Evolutionary conservation across 345 rosid genomes (phyloP), one percentile per base, ranked within the genome.

Genomic region (Viola odorata): DNA sequence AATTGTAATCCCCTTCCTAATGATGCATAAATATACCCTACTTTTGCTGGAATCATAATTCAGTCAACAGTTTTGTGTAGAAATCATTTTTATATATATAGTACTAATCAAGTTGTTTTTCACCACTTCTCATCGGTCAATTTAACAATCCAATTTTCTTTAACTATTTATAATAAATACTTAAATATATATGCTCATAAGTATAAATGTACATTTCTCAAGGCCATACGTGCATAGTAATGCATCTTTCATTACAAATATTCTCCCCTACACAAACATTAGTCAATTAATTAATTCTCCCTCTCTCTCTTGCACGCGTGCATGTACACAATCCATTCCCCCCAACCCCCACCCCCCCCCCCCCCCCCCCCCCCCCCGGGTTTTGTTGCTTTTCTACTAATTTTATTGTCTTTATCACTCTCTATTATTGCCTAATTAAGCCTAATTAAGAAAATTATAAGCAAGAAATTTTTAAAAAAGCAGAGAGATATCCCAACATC

Each of bases 271-370:
- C 41, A 8, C 41, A 12, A 4, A 4, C 12, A 41, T 15, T 3
- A 9, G 23, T 6, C 9, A 45, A 14, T 61, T 63, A 14, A 53
- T 15, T 15, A 37, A 44, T 36, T 23, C 53, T 50, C 58, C 62
- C 37, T 15, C 50, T 54, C 12, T 39, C 50, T 54, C 52, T 60
- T 51, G 47, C 73, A 64, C 78, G 73, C 78, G 60, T 68, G 81
- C 79, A 60, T 71, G 57, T 64, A 53, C 74, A 58, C 74, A 67
- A 23, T 23, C 32, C 32, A 23, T n/a, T n/a, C n/a, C n/a, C n/a
- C n/a, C n/a, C n/a, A n/a, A n/a, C n/a, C n/a, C n/a, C n/a, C n/a
- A n/a, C n/a, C n/a, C n/a, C n/a, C n/a, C n/a, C n/a, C n/a, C n/a
- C n/a, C n/a, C n/a, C n/a, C n/a, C n/a, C n/a, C n/a, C n/a, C n/a